Conservation (phyloP, 805 yeast genomes). For the Cyberlindnera mrakii region DNA sequence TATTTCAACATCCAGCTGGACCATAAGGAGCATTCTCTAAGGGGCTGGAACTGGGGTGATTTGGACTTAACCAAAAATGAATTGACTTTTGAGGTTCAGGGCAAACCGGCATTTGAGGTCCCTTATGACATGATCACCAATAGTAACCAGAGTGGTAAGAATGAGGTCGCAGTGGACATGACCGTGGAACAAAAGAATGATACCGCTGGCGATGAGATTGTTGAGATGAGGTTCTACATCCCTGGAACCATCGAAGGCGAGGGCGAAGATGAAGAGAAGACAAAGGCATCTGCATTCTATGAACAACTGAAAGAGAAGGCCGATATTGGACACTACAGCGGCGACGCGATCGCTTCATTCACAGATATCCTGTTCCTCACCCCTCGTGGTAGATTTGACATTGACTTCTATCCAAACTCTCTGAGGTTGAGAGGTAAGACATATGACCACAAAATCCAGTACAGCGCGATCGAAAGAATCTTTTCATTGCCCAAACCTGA, state of each 20-base stretch:
- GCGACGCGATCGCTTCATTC: constrained; percentile 92
- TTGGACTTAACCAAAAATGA: constrained; percentile 90
- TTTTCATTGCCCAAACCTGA: constrained; percentile 93
- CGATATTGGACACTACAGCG: constrained; percentile 88
- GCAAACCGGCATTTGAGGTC: constrained; percentile 86
- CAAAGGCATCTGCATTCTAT: constrained; percentile 80
- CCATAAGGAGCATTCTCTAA: constrained; percentile 80
- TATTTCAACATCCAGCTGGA: constrained; percentile 72
- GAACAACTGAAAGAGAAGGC: constrained; percentile 91
- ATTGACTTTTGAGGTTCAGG: constrained; percentile 76
- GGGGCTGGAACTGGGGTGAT: constrained; percentile 99
- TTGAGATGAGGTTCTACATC: constrained; percentile 86
- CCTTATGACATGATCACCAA: constrained; percentile 79
- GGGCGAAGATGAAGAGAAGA: constrained; percentile 39
- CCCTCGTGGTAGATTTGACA: constrained; percentile 97
- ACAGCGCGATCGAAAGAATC: constrained; percentile 81
- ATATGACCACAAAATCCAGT: constrained; percentile 92
- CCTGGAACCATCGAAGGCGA: constrained; percentile 59
- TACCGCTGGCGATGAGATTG: constrained; percentile 90
- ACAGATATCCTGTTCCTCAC: constrained; percentile 87
- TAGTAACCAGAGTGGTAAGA: constrained; percentile 84
- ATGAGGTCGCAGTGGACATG: constrained; percentile 89
- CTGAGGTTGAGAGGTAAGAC: constrained; percentile 95
- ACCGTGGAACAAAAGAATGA: constrained; percentile 47
- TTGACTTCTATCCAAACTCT: constrained; percentile 84